These are phyloP conservation scores for Stemphylium lycopersici DNA, from an alignment of 2,329 filamentous ascomycete genomes.

Conservation along the genomic window DNA sequence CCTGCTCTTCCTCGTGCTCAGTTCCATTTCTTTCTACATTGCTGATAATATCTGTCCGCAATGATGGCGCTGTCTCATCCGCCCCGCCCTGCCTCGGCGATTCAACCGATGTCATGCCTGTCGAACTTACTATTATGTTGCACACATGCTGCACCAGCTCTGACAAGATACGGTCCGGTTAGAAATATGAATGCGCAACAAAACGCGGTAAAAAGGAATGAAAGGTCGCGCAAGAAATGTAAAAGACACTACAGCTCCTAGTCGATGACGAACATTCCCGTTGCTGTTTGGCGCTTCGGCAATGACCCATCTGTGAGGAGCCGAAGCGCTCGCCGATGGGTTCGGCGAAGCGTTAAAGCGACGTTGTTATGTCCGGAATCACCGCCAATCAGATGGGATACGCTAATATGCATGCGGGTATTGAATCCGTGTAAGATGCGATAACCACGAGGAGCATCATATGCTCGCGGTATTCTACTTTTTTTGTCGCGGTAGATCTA, in stretches of 20 bases:
- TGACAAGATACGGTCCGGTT: background rate
- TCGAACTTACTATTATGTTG: background rate
- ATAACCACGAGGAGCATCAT: background rate
- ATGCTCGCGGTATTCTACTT: background rate
- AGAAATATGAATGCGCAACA: background rate
- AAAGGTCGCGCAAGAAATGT: background rate
- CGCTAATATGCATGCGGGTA: background rate
- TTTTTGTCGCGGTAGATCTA: constrained; percentile 2
- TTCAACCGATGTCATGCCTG: constrained; percentile 1
- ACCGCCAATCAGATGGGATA: constrained; percentile 18
- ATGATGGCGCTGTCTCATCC: background rate
- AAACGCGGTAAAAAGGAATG: background rate
- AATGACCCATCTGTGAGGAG: constrained; percentile 15
- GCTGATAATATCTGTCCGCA: background rate
- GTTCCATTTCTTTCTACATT: background rate
- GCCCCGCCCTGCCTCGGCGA: background rate
- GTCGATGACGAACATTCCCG: constrained; percentile 16
- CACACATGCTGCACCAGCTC: constrained; percentile 1
- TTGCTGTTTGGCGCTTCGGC: background rate
- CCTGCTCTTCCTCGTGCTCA: background rate
- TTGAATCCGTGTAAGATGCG: background rate
- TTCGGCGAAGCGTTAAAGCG: background rate
- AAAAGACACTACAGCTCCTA: background rate
- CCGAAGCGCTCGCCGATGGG: constrained; percentile 4
- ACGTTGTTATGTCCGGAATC: constrained; percentile 18